A percentile compares a stretch with the other conserved stretches of the same genome.
phyloP scores from a whole-genome alignment of 148 eudicot species.

The Euryodendron excelsum region DNA sequence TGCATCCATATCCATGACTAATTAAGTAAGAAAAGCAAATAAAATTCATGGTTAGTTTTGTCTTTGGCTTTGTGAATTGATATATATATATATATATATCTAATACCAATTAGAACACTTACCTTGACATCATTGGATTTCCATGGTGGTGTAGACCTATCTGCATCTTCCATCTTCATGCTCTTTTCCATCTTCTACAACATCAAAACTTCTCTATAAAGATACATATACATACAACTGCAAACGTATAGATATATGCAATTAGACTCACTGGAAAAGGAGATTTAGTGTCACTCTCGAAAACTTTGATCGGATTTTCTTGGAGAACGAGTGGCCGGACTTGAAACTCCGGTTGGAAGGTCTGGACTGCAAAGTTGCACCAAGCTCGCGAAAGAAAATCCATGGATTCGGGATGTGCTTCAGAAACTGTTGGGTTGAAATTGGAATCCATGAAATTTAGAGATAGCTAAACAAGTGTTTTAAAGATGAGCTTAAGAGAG shows the following conservation, averaged over 20 bases:
- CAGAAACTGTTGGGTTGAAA: slow-evolving; percentile 49
- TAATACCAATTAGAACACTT: slow-evolving; percentile 5
- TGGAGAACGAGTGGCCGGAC: slow-evolving; percentile 43
- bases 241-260: neutral
- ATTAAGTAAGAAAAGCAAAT: slow-evolving; percentile 9
- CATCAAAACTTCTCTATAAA: slow-evolving; percentile 7
- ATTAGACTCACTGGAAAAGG: slow-evolving; percentile 30
- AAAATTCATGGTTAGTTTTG: neutral
- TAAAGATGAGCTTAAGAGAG: slow-evolving; percentile 8
- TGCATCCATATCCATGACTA: slow-evolving; percentile 99
- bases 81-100: no score
- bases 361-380: slow-evolving; percentile 89
- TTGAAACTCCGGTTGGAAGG: slow-evolving; percentile 52
- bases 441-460: slow-evolving; percentile 46
- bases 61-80: neutral
- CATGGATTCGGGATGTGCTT: slow-evolving; percentile 90
- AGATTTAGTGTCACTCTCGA: slow-evolving; percentile 34
- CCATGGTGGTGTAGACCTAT: slow-evolving; percentile 66
- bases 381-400: slow-evolving; percentile 85
- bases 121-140: slow-evolving; percentile 94
- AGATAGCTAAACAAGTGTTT: neutral
- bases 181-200: slow-evolving; percentile 60
- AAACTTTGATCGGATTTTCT: slow-evolving; percentile 28
- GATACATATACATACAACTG: no score
- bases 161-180: slow-evolving; percentile 54